These are phyloP conservation scores for Lagenidium sp. DNA, from an alignment of 352 stramenopile species.

Conservation along the genomic window DNA sequence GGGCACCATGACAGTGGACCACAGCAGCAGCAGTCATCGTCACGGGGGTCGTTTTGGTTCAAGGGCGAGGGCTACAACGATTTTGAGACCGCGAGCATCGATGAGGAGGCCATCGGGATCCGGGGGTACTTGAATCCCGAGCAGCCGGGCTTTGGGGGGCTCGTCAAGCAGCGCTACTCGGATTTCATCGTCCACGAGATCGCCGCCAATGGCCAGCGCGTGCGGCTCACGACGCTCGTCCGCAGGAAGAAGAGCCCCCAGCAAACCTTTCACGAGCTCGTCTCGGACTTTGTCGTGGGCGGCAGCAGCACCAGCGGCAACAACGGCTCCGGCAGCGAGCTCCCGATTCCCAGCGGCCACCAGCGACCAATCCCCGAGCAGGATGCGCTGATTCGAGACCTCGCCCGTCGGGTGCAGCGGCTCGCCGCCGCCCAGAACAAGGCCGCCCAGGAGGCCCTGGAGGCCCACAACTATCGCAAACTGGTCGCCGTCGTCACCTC, in stretches of 20 bases:
- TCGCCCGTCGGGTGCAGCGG: slow-evolving; percentile 5
- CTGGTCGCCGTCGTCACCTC: slow-evolving; percentile 38
- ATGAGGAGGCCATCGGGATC: slow-evolving; percentile 33
- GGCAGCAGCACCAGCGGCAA: neutral
- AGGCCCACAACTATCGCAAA: slow-evolving; percentile 33
- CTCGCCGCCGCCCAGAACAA: slow-evolving; percentile 3
- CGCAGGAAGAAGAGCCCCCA: slow-evolving; percentile 15
- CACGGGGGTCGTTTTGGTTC: slow-evolving; percentile 19
- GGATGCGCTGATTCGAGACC: slow-evolving; percentile 10
- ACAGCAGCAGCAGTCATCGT: slow-evolving; percentile 4
- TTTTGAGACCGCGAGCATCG: slow-evolving; percentile 22
- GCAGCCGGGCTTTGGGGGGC: slow-evolving; percentile 25
- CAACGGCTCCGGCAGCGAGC: no score
- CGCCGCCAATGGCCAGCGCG: slow-evolving; percentile 9
- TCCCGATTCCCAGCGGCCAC: neutral
- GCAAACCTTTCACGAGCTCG: slow-evolving; percentile 9
- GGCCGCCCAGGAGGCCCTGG: slow-evolving; percentile 18
- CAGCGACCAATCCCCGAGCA: neutral
- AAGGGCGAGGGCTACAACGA: slow-evolving; percentile 35
- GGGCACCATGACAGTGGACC: slow-evolving; percentile 5
- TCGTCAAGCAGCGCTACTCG: slow-evolving; percentile 58
- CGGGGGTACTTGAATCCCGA: slow-evolving; percentile 20
- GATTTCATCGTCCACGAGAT: slow-evolving; percentile 69
- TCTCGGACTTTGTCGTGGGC: slow-evolving; percentile 9
- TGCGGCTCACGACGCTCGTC: slow-evolving; percentile 17